Evolutionary conservation across 768 basidiomycete genomes (phyloP).

Genomic region (Strobilomyces confusus): DNA sequence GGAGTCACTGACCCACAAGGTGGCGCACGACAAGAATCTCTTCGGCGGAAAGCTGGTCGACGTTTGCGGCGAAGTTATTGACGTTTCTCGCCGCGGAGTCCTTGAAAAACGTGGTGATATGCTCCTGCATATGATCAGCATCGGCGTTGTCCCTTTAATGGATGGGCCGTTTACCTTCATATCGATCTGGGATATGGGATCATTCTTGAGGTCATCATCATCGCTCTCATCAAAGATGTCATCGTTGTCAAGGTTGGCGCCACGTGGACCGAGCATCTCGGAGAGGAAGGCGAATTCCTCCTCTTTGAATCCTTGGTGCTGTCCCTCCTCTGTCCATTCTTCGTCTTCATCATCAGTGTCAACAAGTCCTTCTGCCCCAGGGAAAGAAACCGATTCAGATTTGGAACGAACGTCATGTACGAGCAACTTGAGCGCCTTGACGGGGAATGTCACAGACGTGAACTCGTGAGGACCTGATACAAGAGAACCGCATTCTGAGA

Average conservation of each 20-base stretch:
- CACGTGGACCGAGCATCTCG: constrained; percentile 74
- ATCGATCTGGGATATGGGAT: constrained; percentile 85
- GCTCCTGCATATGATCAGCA: constrained; percentile 41
- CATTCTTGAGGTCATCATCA: constrained; percentile 85
- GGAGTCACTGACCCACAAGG: constrained; percentile 34
- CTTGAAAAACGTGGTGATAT: constrained; percentile 65
- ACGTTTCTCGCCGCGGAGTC: constrained; percentile 64
- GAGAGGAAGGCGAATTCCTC: constrained; percentile 85
- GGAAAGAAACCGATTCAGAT: constrained; percentile 67
- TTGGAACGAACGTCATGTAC: constrained; percentile 79
- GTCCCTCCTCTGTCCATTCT: constrained; percentile 93
- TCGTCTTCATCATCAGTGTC: constrained; percentile 86
- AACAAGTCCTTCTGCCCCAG: constrained; percentile 53
- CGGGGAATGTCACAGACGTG: constrained; percentile 79
- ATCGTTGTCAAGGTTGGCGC: constrained; percentile 72
- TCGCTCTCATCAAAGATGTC: constrained; percentile 68
- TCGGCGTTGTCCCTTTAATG: not conserved
- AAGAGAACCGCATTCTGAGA: constrained; percentile 15
- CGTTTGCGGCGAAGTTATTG: constrained; percentile 56
- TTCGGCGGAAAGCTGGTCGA: constrained; percentile 65
- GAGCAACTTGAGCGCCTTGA: constrained; percentile 89
- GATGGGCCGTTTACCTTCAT: constrained; percentile 46
- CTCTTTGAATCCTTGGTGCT: constrained; percentile 53
- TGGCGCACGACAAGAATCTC: constrained; percentile 65
- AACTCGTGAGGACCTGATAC: constrained; percentile 78